A percentile compares a stretch with the other conserved stretches of the same genome.
These are phyloP conservation scores for Lumnitzera racemosa DNA, from an alignment of 345 rosid genomes.

Conservation along the genomic window DNA sequence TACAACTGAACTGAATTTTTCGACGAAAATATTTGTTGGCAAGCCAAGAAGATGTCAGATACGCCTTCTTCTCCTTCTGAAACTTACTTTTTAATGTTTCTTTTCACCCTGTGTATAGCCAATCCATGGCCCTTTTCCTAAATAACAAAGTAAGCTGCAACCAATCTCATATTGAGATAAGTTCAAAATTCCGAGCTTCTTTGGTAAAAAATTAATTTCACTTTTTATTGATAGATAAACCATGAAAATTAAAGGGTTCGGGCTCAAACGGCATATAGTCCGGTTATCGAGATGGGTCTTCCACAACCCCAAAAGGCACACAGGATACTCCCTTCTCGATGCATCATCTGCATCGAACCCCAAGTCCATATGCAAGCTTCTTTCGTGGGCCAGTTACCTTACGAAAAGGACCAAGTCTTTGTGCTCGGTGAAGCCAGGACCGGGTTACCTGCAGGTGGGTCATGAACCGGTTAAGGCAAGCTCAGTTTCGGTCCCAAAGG, in stretches of 20 bases:
- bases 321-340: slow-evolving; percentile 23
- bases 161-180: neutral
- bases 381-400: slow-evolving; percentile 56
- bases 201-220: neutral
- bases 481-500: slow-evolving; percentile 41
- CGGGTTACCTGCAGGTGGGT: slow-evolving; percentile 35
- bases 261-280: slow-evolving; percentile 40
- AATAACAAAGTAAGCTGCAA: neutral
- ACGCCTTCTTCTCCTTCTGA: slow-evolving; percentile 16
- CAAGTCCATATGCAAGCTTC: slow-evolving; percentile 40
- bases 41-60: slow-evolving; percentile 6
- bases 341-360: neutral
- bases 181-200: neutral
- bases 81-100: slow-evolving; percentile 13
- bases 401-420: slow-evolving; percentile 36
- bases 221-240: neutral
- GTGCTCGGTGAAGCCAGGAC: slow-evolving; percentile 20
- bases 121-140: slow-evolving; percentile 55
- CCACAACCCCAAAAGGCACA: slow-evolving; percentile 18
- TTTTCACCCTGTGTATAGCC: slow-evolving; percentile 41
- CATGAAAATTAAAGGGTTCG: slow-evolving; percentile 63
- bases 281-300: slow-evolving; percentile 50
- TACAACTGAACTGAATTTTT: neutral
- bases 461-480: slow-evolving; percentile 15
- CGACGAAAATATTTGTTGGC: neutral